Conservation (phyloP, 192 early-diverging fungal genomes). For the Umbelopsis ramanniana region DNA sequence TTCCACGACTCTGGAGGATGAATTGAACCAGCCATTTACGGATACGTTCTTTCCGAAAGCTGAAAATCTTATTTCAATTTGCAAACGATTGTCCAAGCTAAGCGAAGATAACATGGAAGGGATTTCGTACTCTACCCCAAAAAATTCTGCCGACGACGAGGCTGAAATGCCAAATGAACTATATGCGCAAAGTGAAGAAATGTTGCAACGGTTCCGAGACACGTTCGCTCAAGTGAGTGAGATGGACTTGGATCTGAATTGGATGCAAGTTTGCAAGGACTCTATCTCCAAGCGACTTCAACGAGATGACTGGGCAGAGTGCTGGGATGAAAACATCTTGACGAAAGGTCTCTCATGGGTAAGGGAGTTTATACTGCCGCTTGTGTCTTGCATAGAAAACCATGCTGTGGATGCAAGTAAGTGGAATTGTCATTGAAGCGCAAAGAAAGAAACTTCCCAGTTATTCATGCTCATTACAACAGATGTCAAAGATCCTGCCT, state of each 20-base stretch:
- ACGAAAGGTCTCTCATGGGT: background rate
- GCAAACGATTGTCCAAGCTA: background rate
- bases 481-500: conserved; percentile 15
- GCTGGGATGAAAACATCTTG: conserved; percentile 14
- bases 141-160: background rate
- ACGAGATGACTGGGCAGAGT: conserved; percentile 6
- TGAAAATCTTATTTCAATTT: background rate
- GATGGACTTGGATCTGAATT: conserved; percentile 12
- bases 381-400: conserved; percentile 13
- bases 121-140: conserved; percentile 7
- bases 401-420: conserved; percentile 15
- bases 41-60: conserved; percentile 6
- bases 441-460: background rate
- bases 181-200: background rate
- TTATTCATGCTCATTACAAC: background rate
- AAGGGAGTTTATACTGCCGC: background rate
- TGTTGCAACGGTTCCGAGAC: background rate
- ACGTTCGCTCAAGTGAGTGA: background rate
- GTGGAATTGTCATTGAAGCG: background rate
- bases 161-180: background rate
- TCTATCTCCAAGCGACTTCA: background rate
- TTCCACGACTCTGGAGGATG: conserved; percentile 7
- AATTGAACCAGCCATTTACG: background rate
- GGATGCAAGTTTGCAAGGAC: conserved; percentile 4
- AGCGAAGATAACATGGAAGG: conserved; percentile 19